A percentile compares a stretch with the other conserved stretches of the same genome.
Conservation (phyloP, 2,329 filamentous ascomycete genomes). For the Penicillium paneum region DNA sequence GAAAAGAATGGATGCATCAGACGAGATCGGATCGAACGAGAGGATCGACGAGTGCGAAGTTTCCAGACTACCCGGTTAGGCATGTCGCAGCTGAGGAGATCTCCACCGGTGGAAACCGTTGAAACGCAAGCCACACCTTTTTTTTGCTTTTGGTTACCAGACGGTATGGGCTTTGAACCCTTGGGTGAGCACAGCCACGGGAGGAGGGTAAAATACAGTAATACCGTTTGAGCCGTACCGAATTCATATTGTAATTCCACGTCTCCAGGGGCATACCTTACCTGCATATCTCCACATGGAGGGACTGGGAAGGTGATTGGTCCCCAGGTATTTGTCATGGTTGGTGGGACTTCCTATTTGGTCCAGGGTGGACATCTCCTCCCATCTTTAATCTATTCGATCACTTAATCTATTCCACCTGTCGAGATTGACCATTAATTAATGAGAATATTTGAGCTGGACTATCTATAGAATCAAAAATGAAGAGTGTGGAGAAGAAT, state of each 20-base stretch:
- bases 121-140: constrained; percentile 25
- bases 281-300: neutral
- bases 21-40: constrained; percentile 14
- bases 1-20: constrained; percentile 5
- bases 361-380: constrained; percentile 15
- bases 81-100: constrained; percentile 14
- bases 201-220: neutral
- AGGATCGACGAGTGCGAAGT: constrained; percentile 20
- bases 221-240: neutral
- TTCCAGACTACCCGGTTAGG: constrained; percentile 17
- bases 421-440: neutral
- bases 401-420: constrained; percentile 20
- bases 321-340: constrained; percentile 25
- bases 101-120: constrained; percentile 27
- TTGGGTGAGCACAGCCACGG: neutral
- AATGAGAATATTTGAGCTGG: neutral
- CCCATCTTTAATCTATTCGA: constrained; percentile 9
- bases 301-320: constrained; percentile 10
- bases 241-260: neutral
- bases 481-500: neutral
- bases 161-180: constrained; percentile 1
- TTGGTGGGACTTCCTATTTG: constrained; percentile 7
- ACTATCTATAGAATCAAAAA: neutral
- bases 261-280: neutral
- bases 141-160: constrained; percentile 13